Evolutionary conservation across 129 eudicot species (phyloP).

Genomic region (Saussurea involucrata): DNA sequence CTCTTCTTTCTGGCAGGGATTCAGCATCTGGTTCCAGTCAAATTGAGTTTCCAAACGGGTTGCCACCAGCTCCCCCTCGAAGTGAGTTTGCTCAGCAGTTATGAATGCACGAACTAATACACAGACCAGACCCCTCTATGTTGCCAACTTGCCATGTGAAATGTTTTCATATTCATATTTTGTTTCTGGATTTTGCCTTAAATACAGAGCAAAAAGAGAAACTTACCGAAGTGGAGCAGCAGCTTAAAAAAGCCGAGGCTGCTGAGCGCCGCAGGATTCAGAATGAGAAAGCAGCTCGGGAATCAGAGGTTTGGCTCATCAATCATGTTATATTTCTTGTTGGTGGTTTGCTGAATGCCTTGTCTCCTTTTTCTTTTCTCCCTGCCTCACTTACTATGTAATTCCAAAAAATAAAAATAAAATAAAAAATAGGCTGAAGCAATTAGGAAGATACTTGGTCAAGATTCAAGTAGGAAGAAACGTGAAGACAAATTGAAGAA

Average conservation of each 20-base stretch:
- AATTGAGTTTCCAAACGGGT: constrained; percentile 92
- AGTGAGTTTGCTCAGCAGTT: constrained; percentile 35
- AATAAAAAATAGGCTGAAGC: constrained; percentile 71
- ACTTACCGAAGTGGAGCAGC: constrained; percentile 90
- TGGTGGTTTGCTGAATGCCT: background rate
- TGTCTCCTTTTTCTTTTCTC: background rate
- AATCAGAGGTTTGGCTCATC: constrained; percentile 64
- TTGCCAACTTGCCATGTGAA: background rate
- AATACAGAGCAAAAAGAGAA: constrained; percentile 80
- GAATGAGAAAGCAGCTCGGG: constrained; percentile 93
- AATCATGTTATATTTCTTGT: background rate
- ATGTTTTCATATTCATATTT: background rate
- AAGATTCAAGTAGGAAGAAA: constrained; percentile 90
- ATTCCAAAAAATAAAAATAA: too few relatives aligned
- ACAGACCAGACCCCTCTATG: too few relatives aligned
- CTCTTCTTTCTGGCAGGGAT: constrained; percentile 68
- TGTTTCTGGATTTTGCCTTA: background rate
- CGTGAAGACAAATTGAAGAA: constrained; percentile 88
- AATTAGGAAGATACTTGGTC: constrained; percentile 92
- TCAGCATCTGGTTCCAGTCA: constrained; percentile 50
- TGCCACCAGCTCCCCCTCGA: constrained; percentile 93
- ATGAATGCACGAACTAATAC: background rate
- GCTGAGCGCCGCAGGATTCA: constrained; percentile 88
- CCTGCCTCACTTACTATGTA: background rate
- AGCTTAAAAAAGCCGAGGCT: constrained; percentile 90